Evolutionary conservation across 2,329 filamentous ascomycete species (phyloP), one percentile per base, ranked within the genome.

Genomic region (Paraconiothyrium brasiliense): DNA sequence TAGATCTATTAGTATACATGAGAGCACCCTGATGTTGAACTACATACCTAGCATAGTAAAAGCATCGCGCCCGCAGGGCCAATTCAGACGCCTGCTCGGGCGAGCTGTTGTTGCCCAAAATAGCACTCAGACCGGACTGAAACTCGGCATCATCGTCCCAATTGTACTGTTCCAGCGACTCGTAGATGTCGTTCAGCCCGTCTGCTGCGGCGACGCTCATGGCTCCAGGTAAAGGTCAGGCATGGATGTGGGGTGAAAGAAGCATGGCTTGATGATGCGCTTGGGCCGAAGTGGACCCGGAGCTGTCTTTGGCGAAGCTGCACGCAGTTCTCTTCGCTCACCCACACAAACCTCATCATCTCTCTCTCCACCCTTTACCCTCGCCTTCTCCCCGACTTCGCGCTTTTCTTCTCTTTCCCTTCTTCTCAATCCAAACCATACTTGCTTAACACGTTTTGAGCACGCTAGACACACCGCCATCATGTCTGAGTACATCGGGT

Each of bases 81-180:
- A 92, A 74, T 65, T 89, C 83, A 71, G 84, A 72, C 58, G 83
- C 70, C 79, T 87, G 78, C 73, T 87, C 78, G 65, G 86, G 78
- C 70, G 85, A 75, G 76, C 84, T 84, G 59, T 85, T 82, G 24
- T 79, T 83, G 63, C 88, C 87, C 51, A 91, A 82, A 66, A 91
- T 91, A 61, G 89, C 87, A 63, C 82, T 81, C 51, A 92, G 84
- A 52, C 89, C 89, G 51, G 85, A 88, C 79, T 91, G 87, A 71
- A 92, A 93, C 65, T 87, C 86, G 55, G 84, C 82, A 77, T 93
- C 90, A 63, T 85, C 84, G 62, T 84, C 83, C 90, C 90, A 93
- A 20, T 86, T 84, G 71, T 92, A 92, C 27, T 79, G 78, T 69
- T 91, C 88, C 54, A 92, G 85, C 63, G 88, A 85, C 60, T 82